A percentile compares a stretch with the other conserved stretches of the same genome.
These are phyloP conservation scores for Rubus parviflorus DNA, from an alignment of 306 rosid species.

Conservation along the genomic window DNA sequence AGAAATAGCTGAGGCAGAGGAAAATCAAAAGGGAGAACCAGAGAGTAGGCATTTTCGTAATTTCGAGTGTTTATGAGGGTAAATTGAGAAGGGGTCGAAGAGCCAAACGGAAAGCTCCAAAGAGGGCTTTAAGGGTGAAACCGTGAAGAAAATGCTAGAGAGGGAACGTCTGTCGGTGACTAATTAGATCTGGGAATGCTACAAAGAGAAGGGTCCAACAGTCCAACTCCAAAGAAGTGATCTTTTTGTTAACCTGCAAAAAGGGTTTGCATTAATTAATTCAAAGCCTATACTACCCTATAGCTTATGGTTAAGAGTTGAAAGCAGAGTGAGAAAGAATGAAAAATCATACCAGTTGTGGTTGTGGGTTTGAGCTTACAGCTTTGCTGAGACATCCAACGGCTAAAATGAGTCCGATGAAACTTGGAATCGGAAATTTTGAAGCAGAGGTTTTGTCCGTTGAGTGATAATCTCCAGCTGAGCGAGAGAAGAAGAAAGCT, in stretches of 20 bases:
- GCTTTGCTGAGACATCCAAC: not conserved
- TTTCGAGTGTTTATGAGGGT: not conserved
- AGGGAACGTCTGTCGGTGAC: not conserved
- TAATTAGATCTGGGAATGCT: not conserved
- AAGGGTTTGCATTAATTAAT: not conserved
- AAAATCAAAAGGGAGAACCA: not conserved
- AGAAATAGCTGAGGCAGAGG: constrained; percentile 1
- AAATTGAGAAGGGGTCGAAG: not conserved
- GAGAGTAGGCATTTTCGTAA: not conserved
- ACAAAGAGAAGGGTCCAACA: not conserved
- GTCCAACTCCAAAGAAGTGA: not conserved
- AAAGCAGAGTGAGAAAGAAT: not conserved
- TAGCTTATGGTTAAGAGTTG: not conserved
- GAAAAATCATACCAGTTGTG: not conserved
- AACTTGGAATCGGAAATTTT: not conserved
- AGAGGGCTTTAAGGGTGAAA: not conserved
- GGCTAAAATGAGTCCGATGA: not conserved
- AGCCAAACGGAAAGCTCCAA: not conserved
- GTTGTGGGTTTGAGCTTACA: not conserved
- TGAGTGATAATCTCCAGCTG: not conserved
- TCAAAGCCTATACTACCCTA: too few relatives aligned
- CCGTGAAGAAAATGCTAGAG: not conserved
- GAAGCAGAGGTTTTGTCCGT: not conserved
- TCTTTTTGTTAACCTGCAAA: not conserved
- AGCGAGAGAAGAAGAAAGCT: not conserved